A percentile compares a stretch with the other conserved stretches of the same genome.
phyloP scores from a whole-genome alignment of 441 rosid genomes.

The Melianthus villosus region DNA sequence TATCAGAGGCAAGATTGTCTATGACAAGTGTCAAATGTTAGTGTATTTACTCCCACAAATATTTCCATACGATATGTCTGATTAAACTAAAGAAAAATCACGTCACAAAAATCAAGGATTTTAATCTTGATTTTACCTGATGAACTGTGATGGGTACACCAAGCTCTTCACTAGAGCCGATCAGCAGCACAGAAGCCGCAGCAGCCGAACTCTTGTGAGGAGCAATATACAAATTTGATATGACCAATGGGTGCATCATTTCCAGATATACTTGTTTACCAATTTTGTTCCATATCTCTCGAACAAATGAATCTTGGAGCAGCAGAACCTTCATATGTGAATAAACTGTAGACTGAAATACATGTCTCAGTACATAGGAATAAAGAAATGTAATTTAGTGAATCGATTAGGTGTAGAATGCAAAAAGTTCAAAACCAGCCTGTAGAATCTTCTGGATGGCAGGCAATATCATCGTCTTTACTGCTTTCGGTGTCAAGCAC shows the following conservation, averaged over 20 bases:
- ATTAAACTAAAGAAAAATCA: background rate
- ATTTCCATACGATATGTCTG: conserved; percentile 2
- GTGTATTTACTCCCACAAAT: conserved; percentile 6
- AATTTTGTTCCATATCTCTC: conserved; percentile 63
- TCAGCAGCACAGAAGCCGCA: conserved; percentile 82
- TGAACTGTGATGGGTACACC: conserved; percentile 73
- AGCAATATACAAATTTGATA: conserved; percentile 61
- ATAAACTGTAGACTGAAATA: conserved; percentile 68
- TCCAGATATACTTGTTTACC: conserved; percentile 76
- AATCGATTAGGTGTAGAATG: conserved; percentile 10
- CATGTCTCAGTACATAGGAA: conserved; percentile 13
- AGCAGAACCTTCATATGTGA: conserved; percentile 81
- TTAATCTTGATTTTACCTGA: conserved; percentile 39
- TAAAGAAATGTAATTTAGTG: conserved; percentile 8
- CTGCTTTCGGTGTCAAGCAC: conserved; percentile 51
- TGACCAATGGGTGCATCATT: conserved; percentile 54
- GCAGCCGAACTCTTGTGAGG: conserved; percentile 69
- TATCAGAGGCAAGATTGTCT: conserved; percentile 85
- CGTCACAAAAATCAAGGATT: conserved; percentile 6
- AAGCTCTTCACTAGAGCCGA: conserved; percentile 90
- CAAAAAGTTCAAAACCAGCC: conserved; percentile 30
- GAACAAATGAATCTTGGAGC: conserved; percentile 87
- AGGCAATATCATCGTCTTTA: conserved; percentile 58
- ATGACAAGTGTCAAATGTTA: conserved; percentile 17
- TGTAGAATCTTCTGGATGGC: conserved; percentile 72